Evolutionary conservation across 305 asterid genomes (phyloP).

Genomic region (Solanum chacoense): DNA sequence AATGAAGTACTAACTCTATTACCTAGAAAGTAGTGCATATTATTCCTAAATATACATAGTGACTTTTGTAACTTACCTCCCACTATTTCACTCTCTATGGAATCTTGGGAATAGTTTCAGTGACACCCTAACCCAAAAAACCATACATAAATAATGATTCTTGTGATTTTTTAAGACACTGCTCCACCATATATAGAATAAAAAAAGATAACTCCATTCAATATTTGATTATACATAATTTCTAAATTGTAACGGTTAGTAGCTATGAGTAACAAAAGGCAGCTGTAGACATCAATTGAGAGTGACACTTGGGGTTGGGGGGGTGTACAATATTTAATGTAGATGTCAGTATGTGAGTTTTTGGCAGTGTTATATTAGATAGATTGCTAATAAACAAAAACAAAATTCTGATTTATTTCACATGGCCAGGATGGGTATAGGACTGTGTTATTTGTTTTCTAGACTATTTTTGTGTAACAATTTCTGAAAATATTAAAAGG

Average conservation of each 20-base stretch:
- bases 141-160: background rate
- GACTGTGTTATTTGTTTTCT: background rate
- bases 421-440: constrained; percentile 40
- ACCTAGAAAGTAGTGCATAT: constrained; percentile 24
- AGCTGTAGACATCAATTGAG: background rate
- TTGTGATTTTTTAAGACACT: background rate
- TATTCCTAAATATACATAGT: constrained; percentile 8
- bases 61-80: constrained; percentile 6
- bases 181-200: background rate
- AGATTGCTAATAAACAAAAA: constrained; percentile 1
- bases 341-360: constrained; percentile 14
- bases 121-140: constrained; percentile 3
- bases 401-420: constrained; percentile 22
- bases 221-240: background rate
- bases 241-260: background rate
- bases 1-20: background rate
- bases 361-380: constrained; percentile 3
- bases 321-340: background rate
- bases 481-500: background rate
- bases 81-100: constrained; percentile 11
- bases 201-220: background rate
- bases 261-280: background rate
- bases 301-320: background rate
- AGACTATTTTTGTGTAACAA: background rate
- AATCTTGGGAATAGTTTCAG: constrained; percentile 23